Evolutionary conservation across 192 early-diverging fungal species (phyloP).

Genomic region (Linnemannia zychae): DNA sequence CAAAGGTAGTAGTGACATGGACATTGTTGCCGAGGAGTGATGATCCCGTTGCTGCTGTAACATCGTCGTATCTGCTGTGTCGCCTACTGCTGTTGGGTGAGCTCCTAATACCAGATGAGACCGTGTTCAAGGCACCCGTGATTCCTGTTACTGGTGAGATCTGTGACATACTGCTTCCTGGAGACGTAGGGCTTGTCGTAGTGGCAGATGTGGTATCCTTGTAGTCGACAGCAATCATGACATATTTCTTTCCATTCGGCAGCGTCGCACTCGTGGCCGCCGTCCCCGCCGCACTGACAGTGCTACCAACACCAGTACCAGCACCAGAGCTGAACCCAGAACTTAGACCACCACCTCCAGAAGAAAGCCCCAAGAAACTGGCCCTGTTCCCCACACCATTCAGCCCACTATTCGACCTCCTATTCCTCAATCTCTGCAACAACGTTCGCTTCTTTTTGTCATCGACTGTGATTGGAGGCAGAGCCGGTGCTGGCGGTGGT

Average conservation of each 20-base stretch:
- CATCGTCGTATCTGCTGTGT: conserved; percentile 6
- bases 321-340: too few relatives aligned
- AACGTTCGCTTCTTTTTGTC: conserved; percentile 48
- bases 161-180: too few relatives aligned
- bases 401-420: conserved; percentile 10
- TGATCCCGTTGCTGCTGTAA: background rate
- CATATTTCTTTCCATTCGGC: conserved; percentile 53
- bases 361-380: background rate
- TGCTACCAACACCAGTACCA: background rate
- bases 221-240: conserved; percentile 56
- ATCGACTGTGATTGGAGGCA: conserved; percentile 18
- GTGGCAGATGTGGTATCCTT: conserved; percentile 1
- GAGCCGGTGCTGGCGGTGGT: conserved; percentile 12
- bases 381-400: background rate
- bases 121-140: background rate
- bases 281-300: background rate
- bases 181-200: background rate
- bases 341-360: too few relatives aligned
- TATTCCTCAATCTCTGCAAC: conserved; percentile 28
- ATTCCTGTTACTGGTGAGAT: conserved; percentile 1
- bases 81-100: conserved; percentile 8
- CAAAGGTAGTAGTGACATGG: conserved; percentile 19
- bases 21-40: conserved; percentile 13
- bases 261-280: conserved; percentile 5
- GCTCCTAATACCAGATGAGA: background rate